Evolutionary conservation across 2,329 filamentous ascomycete genomes (phyloP), one percentile per base, ranked within the genome.

Genomic region (Xylaria sp.): DNA sequence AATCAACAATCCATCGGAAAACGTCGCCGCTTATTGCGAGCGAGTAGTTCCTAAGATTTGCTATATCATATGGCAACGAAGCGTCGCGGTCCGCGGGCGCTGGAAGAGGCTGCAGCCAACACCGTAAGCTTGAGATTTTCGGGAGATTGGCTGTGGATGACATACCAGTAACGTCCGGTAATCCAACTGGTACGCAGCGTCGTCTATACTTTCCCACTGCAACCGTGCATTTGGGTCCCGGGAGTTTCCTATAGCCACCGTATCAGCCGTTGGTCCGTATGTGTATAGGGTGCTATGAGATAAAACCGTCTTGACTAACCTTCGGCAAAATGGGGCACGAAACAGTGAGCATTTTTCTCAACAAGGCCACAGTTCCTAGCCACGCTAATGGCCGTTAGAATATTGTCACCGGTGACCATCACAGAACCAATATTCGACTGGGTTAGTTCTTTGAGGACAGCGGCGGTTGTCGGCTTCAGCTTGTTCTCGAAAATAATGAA

Each of bases 401-500:
- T 97, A 64, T 99, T 99, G 77, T 99, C 94, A 24, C 94, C 94
- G 0, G 94, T 99, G 59, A 95, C 95, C 94, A 99, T 99, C 47
- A 96, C 86, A 22, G 89, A 88, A 34, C 91, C 85, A 62, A 99
- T 96, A 51, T 89, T 89, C 7, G 95, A 93, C 48, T 88, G 79
- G 26, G 85, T 81, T 2, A 99, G 81, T 73, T 97, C 92, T 51
- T 89, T 82, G 21, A 99, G 84, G 29, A 97, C 89, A 1, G 81
- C 82, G 1, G 90, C 82, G 0, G 93, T 97, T 18, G 85, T 92
- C 1, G 90, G 87, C 72, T 99, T 99, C 57, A 99, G 77, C 74
- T 99, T 99, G 76, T 99, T 99, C 74, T 99, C 94, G 65, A 99
- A 99, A 49, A 99, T 88, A 68, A 99, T 97, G 74, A 99, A 99